These are phyloP conservation scores for Bimuria novae-zelandiae DNA, from an alignment of 2,329 filamentous ascomycete genomes.

Conservation along the genomic window DNA sequence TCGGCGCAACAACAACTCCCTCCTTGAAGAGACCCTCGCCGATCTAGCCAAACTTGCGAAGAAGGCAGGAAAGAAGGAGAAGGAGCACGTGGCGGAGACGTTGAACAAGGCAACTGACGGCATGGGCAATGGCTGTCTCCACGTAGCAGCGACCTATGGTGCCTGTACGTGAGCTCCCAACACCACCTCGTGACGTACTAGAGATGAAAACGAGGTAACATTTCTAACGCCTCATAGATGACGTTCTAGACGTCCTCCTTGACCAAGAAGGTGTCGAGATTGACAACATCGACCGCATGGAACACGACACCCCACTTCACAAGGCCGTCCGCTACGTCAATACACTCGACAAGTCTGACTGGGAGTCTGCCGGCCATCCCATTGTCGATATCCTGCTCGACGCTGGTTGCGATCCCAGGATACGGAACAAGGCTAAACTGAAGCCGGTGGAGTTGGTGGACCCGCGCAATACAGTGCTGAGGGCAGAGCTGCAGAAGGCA, in stretches of 20 bases:
- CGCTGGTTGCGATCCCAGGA: slow-evolving; percentile 68
- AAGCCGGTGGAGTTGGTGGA: slow-evolving; percentile 75
- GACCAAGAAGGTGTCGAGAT: slow-evolving; percentile 86
- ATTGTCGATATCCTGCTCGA: slow-evolving; percentile 82
- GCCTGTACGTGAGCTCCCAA: slow-evolving; percentile 67
- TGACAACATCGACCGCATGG: slow-evolving; percentile 72
- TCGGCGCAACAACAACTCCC: slow-evolving; percentile 87
- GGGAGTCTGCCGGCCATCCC: slow-evolving; percentile 67
- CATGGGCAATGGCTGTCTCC: slow-evolving; percentile 85
- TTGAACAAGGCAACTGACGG: slow-evolving; percentile 86
- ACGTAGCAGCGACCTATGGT: slow-evolving; percentile 83
- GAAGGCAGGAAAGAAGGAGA: slow-evolving; percentile 57
- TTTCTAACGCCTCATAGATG: slow-evolving; percentile 58
- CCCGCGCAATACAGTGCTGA: slow-evolving; percentile 67
- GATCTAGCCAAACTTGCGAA: slow-evolving; percentile 51
- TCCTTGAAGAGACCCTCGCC: slow-evolving; percentile 74
- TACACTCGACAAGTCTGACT: slow-evolving; percentile 65
- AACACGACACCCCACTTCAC: slow-evolving; percentile 80
- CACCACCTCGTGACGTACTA: not conserved
- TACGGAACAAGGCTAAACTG: slow-evolving; percentile 74
- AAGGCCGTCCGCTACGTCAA: slow-evolving; percentile 78
- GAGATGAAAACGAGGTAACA: not conserved
- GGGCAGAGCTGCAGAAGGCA: slow-evolving; percentile 68
- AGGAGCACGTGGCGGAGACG: slow-evolving; percentile 70
- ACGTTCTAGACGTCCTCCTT: slow-evolving; percentile 79